Evolutionary conservation across 169 alveolate species (phyloP).

Genomic region (Theileria orientalis): DNA sequence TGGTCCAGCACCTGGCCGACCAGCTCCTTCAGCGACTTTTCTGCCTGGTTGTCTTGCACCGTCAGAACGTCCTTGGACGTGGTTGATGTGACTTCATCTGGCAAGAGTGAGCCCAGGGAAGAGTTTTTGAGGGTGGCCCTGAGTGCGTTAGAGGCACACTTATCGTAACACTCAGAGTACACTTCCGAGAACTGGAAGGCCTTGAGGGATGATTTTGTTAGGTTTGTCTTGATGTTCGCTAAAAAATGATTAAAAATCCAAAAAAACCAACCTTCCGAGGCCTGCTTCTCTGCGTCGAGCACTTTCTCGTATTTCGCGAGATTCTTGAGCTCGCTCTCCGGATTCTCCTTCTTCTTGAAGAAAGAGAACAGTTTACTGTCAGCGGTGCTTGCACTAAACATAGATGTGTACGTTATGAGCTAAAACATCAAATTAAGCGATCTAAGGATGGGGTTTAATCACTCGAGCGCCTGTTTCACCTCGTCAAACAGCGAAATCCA

Average conservation of each 20-base stretch:
- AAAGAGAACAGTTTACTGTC: constrained; percentile 12
- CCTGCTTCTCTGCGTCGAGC: constrained; percentile 50
- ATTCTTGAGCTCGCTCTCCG: constrained; percentile 41
- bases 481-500: constrained; percentile 15
- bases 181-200: constrained; percentile 51
- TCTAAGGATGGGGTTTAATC: constrained; percentile 14
- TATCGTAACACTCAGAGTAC: constrained; percentile 60
- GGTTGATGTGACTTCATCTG: constrained; percentile 27
- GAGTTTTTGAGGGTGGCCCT: constrained; percentile 43
- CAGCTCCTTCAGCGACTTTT: constrained; percentile 49
- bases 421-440: not conserved
- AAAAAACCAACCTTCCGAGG: constrained; percentile 37
- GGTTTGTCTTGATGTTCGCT: not conserved
- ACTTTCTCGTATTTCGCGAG: constrained; percentile 51
- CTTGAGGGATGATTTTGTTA: constrained; percentile 18
- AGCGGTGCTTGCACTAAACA: not conserved
- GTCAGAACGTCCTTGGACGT: constrained; percentile 57
- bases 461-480: not conserved
- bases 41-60: constrained; percentile 44
- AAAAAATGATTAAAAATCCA: not conserved
- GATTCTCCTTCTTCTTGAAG: constrained; percentile 24
- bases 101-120: constrained; percentile 44
- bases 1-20: constrained; percentile 55
- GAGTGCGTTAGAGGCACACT: constrained; percentile 57
- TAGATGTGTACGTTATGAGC: not conserved